Evolutionary conservation across 148 eudicot genomes (phyloP).

Genomic region (Fagopyrum homotropicum): DNA sequence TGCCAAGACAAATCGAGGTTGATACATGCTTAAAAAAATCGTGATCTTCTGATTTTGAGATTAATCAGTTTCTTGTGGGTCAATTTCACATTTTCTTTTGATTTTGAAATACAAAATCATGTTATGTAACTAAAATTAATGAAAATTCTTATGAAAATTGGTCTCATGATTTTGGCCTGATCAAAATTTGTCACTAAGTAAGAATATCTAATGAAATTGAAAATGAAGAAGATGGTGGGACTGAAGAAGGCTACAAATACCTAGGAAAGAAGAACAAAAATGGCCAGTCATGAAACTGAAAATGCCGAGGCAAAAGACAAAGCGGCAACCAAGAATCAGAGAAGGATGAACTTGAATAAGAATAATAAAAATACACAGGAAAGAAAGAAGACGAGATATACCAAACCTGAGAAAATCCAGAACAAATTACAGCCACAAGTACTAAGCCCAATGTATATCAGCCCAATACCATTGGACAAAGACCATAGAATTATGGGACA

Average conservation of each 20-base stretch:
- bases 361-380: conserved; percentile 14
- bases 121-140: not conserved
- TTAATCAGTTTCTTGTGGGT: not conserved
- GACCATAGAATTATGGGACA: no score
- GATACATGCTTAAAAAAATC: not conserved
- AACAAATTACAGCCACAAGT: conserved; percentile 6
- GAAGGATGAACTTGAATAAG: conserved; percentile 37
- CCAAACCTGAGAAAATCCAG: not conserved
- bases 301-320: conserved; percentile 12
- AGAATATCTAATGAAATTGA: not conserved
- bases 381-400: conserved; percentile 19
- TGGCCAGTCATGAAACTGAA: not conserved
- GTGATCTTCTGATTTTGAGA: not conserved
- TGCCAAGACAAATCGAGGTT: conserved; percentile 61
- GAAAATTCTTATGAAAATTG: not conserved
- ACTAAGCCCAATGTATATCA: no score
- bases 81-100: not conserved
- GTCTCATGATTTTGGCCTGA: not conserved
- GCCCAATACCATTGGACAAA: no score
- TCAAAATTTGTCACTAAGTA: not conserved
- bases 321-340: not conserved
- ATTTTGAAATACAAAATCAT: not conserved
- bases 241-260: conserved; percentile 7
- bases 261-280: conserved; percentile 20
- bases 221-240: conserved; percentile 11